Evolutionary conservation across 139 green algal species (phyloP).

Genomic region (Penium margaritaceum): DNA sequence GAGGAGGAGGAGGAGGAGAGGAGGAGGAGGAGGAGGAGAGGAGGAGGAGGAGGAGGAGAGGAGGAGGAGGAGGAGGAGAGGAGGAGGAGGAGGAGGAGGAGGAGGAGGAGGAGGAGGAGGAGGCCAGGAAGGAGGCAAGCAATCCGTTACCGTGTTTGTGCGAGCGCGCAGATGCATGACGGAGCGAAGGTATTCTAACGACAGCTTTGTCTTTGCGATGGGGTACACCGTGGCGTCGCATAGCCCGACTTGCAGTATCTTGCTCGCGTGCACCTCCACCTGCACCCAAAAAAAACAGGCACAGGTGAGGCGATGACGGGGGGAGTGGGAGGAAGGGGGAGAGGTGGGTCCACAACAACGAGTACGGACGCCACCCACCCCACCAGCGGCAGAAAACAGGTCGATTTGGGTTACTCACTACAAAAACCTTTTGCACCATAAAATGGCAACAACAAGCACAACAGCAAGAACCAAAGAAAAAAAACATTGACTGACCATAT

Average conservation of each 20-base stretch:
- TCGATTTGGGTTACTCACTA: too few relatives aligned
- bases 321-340: too few relatives aligned
- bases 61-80: slow-evolving; percentile 4
- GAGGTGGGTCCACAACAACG: too few relatives aligned
- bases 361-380: too few relatives aligned
- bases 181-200: slow-evolving; percentile 85
- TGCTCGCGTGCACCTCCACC: slow-evolving; percentile 55
- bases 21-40: not conserved
- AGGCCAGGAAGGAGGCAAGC: not conserved
- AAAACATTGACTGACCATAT: too few relatives aligned
- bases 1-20: not conserved
- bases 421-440: too few relatives aligned
- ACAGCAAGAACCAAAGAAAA: too few relatives aligned
- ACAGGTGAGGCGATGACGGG: too few relatives aligned
- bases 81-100: not conserved
- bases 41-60: not conserved
- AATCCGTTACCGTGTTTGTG: slow-evolving; percentile 89
- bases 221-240: slow-evolving; percentile 82
- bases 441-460: too few relatives aligned
- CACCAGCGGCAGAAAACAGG: too few relatives aligned
- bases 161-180: slow-evolving; percentile 78
- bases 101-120: not conserved
- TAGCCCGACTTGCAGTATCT: slow-evolving; percentile 70
- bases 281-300: too few relatives aligned
- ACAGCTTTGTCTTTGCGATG: slow-evolving; percentile 90